These are phyloP conservation scores for Bipolaris victoriae DNA, from an alignment of 2,329 filamentous ascomycete species.

Conservation along the genomic window DNA sequence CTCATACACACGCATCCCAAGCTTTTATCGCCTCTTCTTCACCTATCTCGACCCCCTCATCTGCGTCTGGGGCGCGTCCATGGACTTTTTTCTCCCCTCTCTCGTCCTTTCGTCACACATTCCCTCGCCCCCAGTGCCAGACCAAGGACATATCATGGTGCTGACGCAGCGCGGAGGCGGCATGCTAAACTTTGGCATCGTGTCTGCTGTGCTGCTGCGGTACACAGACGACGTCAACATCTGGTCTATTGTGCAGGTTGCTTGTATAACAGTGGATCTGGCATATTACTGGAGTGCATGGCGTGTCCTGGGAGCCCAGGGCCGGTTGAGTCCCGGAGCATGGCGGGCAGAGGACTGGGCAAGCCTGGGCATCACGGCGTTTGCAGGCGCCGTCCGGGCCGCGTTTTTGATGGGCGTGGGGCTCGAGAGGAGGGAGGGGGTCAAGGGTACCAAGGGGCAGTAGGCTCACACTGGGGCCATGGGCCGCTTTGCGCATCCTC, in stretches of 20 bases:
- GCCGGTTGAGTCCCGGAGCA: conserved; percentile 15
- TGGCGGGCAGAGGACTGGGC: conserved; percentile 40
- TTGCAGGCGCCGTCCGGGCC: conserved; percentile 29
- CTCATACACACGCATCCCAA: conserved; percentile 10
- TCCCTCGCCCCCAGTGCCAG: conserved; percentile 17
- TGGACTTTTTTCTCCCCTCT: conserved; percentile 34
- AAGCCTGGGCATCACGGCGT: conserved; percentile 40
- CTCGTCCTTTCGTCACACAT: conserved; percentile 31
- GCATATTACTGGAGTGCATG: conserved; percentile 30
- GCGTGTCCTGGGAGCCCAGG: conserved; percentile 23
- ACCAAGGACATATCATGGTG: conserved; percentile 35
- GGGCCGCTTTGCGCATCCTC: not conserved
- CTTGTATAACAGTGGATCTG: conserved; percentile 29
- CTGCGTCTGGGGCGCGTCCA: conserved; percentile 35
- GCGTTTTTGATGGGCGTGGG: conserved; percentile 29
- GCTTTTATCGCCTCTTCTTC: conserved; percentile 37
- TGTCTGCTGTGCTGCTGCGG: conserved; percentile 35
- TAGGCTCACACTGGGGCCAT: not conserved
- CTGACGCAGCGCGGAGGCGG: conserved; percentile 35
- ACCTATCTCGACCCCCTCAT: conserved; percentile 36
- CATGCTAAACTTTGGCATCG: conserved; percentile 37
- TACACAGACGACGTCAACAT: conserved; percentile 31
- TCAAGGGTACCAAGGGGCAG: conserved; percentile 3
- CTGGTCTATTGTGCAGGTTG: conserved; percentile 32
- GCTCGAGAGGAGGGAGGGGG: conserved; percentile 11